These are phyloP conservation scores for Rehmannia glutinosa DNA, from an alignment of 257 asterid genomes.

Conservation along the genomic window DNA sequence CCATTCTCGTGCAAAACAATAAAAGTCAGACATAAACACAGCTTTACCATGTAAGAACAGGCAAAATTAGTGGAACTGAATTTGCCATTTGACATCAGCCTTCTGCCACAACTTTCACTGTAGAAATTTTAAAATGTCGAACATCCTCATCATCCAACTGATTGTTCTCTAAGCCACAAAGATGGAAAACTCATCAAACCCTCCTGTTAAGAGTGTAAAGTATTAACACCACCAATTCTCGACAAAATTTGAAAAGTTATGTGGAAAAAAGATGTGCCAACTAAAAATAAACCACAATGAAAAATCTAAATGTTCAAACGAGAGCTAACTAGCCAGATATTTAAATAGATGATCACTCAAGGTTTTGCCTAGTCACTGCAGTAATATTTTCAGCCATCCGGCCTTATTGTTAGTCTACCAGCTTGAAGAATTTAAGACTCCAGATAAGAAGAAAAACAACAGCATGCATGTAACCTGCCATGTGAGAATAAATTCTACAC, in stretches of 20 bases:
- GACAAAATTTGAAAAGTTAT: no score
- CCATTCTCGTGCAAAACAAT: not conserved
- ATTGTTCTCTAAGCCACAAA: slow-evolving; percentile 19
- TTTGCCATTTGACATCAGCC: not conserved
- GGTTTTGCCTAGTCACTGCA: not conserved
- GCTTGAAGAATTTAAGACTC: no score
- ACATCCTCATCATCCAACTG: slow-evolving; percentile 12
- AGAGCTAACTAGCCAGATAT: not conserved
- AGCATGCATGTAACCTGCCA: not conserved
- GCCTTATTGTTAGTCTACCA: not conserved
- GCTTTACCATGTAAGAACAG: slow-evolving; percentile 6
- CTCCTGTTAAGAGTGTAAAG: slow-evolving; percentile 46
- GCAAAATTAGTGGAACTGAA: not conserved
- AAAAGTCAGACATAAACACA: slow-evolving; percentile 11
- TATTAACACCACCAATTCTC: slow-evolving; percentile 14
- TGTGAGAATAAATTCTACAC: not conserved
- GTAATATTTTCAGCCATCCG: not conserved
- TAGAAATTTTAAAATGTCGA: not conserved
- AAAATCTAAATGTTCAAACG: not conserved
- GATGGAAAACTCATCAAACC: slow-evolving; percentile 31
- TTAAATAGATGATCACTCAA: not conserved
- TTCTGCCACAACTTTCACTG: not conserved
- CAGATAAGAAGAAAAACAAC: not conserved
- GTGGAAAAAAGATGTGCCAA: not conserved
- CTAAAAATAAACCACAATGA: not conserved